phyloP scores from a whole-genome alignment of 1,284 basidiomycete genomes.

The Rhodotorula sp. region DNA sequence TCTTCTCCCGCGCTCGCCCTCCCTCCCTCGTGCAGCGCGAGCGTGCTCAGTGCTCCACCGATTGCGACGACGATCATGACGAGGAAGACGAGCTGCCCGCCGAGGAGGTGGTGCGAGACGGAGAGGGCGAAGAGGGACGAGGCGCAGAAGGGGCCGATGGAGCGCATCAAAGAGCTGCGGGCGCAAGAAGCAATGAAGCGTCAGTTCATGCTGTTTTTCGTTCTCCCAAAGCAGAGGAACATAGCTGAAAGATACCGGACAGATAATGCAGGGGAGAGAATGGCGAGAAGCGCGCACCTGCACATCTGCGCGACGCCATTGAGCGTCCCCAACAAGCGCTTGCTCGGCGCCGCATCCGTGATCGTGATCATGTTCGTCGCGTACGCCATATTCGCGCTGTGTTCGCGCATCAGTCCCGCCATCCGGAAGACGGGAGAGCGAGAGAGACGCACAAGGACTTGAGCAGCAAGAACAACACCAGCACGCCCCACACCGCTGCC shows the following conservation, averaged over 20 bases:
- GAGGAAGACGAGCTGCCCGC: conserved; percentile 39
- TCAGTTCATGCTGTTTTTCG: too few relatives aligned
- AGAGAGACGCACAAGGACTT: conserved; percentile 39
- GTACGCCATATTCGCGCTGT: conserved; percentile 27
- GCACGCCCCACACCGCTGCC: conserved; percentile 25
- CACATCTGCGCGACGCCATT: conserved; percentile 49
- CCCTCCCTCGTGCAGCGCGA: conserved; percentile 26
- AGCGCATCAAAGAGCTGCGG: conserved; percentile 36
- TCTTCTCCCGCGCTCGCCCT: conserved; percentile 25
- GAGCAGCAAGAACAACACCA: conserved; percentile 42
- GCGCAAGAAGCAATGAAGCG: too few relatives aligned
- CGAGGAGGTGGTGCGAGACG: conserved; percentile 23
- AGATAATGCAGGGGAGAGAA: background rate
- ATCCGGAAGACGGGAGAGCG: background rate
- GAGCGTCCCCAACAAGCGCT: conserved; percentile 45
- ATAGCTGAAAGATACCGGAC: too few relatives aligned
- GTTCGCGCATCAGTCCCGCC: conserved; percentile 2
- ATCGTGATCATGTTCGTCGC: conserved; percentile 49
- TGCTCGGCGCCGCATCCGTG: conserved; percentile 46
- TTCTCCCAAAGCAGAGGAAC: too few relatives aligned
- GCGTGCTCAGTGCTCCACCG: conserved; percentile 21
- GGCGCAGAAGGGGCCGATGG: conserved; percentile 34
- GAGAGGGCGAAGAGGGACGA: conserved; percentile 44
- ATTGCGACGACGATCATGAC: conserved; percentile 31
- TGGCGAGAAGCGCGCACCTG: conserved; percentile 11